These are phyloP conservation scores for Hypoxylon sp. DNA, from an alignment of 2,329 filamentous ascomycete species.

Conservation along the genomic window DNA sequence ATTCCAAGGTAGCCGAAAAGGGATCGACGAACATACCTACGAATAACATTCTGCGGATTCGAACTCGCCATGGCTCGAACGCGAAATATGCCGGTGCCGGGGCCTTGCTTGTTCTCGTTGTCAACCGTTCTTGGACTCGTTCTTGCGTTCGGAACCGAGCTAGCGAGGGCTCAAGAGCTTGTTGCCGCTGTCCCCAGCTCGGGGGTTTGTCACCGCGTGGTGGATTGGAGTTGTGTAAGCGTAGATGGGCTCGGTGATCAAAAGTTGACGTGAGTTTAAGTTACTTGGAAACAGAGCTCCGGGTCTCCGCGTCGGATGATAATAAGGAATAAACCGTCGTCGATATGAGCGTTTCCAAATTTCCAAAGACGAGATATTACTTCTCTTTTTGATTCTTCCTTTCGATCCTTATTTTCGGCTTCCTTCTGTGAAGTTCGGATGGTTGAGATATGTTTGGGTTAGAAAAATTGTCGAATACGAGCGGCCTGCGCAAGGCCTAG, in stretches of 20 bases:
- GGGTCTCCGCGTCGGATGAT: conserved; percentile 22
- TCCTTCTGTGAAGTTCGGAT: conserved; percentile 14
- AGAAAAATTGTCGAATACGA: conserved; percentile 46
- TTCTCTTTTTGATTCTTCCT: conserved; percentile 8
- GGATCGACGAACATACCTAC: conserved; percentile 54
- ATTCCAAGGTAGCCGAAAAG: conserved; percentile 29
- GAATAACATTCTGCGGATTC: conserved; percentile 58
- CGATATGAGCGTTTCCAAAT: conserved; percentile 19
- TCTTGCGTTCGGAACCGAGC: conserved; percentile 23
- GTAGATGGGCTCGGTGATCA: conserved; percentile 29
- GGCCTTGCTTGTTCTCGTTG: conserved; percentile 16
- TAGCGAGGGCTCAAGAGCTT: conserved; percentile 22
- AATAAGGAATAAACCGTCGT: conserved; percentile 27
- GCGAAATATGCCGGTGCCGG: conserved; percentile 34
- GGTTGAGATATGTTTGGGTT: conserved; percentile 29
- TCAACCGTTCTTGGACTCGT: conserved; percentile 17
- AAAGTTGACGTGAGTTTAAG: conserved; percentile 36
- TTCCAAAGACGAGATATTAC: neutral
- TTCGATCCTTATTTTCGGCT: conserved; percentile 9
- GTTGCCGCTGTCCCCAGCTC: conserved; percentile 28
- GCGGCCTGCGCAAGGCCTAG: conserved; percentile 35
- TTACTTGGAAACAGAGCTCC: conserved; percentile 16
- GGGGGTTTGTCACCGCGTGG: conserved; percentile 28
- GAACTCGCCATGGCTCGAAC: conserved; percentile 51
- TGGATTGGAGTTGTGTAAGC: conserved; percentile 34